A percentile compares a stretch with the other conserved stretches of the same genome.
These are phyloP conservation scores for Aspergillus costaricaensis DNA, from an alignment of 2,329 filamentous ascomycete species.

Conservation along the genomic window DNA sequence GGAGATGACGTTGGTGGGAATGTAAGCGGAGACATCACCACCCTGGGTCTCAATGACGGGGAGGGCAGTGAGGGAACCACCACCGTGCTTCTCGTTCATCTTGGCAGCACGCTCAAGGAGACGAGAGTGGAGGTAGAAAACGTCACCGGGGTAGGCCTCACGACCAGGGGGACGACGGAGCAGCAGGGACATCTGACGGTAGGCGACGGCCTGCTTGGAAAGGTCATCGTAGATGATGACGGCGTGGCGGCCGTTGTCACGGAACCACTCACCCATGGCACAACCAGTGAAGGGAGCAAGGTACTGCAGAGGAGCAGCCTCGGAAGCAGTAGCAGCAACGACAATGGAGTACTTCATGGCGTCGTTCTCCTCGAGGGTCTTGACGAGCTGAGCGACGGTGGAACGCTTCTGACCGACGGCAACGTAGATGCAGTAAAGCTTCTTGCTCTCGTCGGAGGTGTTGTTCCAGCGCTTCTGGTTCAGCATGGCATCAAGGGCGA, in stretches of 20 bases:
- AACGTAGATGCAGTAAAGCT: constrained; percentile 99
- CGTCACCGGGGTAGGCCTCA: constrained; percentile 99
- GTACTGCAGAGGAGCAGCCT: constrained; percentile 93
- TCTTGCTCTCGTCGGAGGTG: constrained; percentile 86
- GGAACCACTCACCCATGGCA: constrained; percentile 70
- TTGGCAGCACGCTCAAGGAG: constrained; percentile 99
- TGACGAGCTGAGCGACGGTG: constrained; percentile 97
- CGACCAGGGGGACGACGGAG: constrained; percentile 96
- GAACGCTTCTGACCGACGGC: constrained; percentile 99
- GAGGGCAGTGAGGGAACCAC: constrained; percentile 94
- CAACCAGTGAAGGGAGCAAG: constrained; percentile 85
- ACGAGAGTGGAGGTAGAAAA: constrained; percentile 99
- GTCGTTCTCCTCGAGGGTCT: constrained; percentile 99
- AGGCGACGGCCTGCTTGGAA: constrained; percentile 95
- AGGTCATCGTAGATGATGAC: constrained; percentile 93
- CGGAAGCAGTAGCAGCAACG: constrained; percentile 94
- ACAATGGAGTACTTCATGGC: constrained; percentile 97
- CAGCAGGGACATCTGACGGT: constrained; percentile 98
- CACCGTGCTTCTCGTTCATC: constrained; percentile 93
- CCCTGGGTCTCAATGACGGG: constrained; percentile 99
- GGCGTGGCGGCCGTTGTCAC: constrained; percentile 84
- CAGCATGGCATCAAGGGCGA: constrained; percentile 95
- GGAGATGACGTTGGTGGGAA: constrained; percentile 99
- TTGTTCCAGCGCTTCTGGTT: constrained; percentile 99
- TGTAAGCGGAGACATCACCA: constrained; percentile 99